Conservation (phyloP, 1,284 basidiomycete species). For the Stereum hirsutum region DNA sequence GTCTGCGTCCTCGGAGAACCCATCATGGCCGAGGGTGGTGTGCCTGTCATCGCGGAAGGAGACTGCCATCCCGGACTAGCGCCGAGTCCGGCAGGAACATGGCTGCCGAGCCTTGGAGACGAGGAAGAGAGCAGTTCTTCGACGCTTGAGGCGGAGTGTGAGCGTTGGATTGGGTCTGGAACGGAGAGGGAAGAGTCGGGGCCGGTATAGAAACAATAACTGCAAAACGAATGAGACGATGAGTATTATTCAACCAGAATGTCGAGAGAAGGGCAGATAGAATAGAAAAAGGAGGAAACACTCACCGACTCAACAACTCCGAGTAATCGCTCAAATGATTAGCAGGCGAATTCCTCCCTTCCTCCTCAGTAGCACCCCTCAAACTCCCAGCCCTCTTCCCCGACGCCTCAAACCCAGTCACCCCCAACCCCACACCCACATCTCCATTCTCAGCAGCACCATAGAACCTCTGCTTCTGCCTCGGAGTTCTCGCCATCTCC, state of each 20-base stretch:
- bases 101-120: constrained; percentile 5
- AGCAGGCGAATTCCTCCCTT: constrained; percentile 6
- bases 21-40: no score
- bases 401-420: not conserved
- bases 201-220: constrained; percentile 75
- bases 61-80: no score
- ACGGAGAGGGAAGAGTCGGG: constrained; percentile 16
- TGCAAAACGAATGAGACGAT: constrained; percentile 16
- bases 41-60: no score
- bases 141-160: constrained; percentile 46
- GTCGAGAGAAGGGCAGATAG: not conserved
- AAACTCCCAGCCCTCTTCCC: not conserved
- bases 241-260: not conserved
- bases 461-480: not conserved
- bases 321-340: constrained; percentile 34
- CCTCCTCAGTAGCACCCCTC: constrained; percentile 11
- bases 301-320: constrained; percentile 56
- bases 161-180: constrained; percentile 29
- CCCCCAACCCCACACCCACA: not conserved
- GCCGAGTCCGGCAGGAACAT: no score
- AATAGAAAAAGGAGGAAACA: constrained; percentile 10
- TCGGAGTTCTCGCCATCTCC: not conserved
- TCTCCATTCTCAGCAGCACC: constrained; percentile 19
- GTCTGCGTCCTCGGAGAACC: no score
- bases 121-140: constrained; percentile 31